Percentiles rank a stretch among this genome's conserved stretches.
Conservation (phyloP, 2,329 filamentous ascomycete species). For the Pseudonectria buxi region DNA sequence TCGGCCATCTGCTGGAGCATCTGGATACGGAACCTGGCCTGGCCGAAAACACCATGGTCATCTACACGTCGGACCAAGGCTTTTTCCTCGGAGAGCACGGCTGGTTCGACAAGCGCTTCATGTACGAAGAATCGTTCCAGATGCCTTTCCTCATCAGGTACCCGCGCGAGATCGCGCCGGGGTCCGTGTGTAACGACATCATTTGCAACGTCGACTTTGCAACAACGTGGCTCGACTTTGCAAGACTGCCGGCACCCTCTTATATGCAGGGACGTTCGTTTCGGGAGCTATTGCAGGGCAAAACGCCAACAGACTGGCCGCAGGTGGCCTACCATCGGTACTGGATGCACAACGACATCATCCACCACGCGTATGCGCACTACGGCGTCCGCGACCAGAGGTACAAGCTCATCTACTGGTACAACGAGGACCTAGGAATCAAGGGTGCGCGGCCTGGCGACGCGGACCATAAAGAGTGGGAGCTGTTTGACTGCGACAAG, state of each 20-base stretch:
- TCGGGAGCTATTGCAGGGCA: conserved; percentile 27
- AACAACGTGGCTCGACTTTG: conserved; percentile 41
- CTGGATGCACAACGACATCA: conserved; percentile 48
- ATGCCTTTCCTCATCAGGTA: conserved; percentile 48
- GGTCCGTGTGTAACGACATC: conserved; percentile 38
- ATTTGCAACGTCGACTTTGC: conserved; percentile 50
- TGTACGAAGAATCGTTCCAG: conserved; percentile 51
- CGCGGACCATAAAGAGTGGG: conserved; percentile 43
- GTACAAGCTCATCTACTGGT: conserved; percentile 53
- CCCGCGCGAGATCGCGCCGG: conserved; percentile 33
- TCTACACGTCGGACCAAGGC: conserved; percentile 50
- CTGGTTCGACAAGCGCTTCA: conserved; percentile 53
- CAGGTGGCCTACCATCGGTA: conserved; percentile 49
- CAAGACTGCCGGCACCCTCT: conserved; percentile 31
- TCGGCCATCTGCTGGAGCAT: conserved; percentile 41
- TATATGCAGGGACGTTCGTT: conserved; percentile 49
- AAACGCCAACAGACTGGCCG: conserved; percentile 38
- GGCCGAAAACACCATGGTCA: conserved; percentile 40
- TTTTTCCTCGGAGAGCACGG: conserved; percentile 52
- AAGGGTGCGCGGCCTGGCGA: conserved; percentile 35
- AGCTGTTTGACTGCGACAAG: conserved; percentile 45
- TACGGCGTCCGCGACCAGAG: conserved; percentile 45
- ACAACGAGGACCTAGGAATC: conserved; percentile 41
- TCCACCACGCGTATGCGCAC: conserved; percentile 44
- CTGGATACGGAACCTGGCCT: conserved; percentile 32